These are phyloP conservation scores for Kodamaea jinghongensis DNA, from an alignment of 805 yeast species.

Conservation along the genomic window DNA sequence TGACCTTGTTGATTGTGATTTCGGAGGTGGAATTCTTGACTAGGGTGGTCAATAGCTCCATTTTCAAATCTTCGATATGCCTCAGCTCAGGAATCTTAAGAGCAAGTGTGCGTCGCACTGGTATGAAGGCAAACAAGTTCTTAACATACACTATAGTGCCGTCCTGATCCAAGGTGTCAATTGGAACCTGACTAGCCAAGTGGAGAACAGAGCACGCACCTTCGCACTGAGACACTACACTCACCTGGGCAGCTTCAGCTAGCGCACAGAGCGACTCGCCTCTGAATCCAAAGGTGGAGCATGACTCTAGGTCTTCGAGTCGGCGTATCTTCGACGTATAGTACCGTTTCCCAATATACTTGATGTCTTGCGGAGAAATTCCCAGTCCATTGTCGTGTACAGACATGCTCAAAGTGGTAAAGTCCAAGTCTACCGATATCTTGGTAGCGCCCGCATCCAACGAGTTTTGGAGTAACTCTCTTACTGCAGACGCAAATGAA, in stretches of 20 bases:
- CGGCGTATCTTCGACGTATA: slow-evolving; percentile 16
- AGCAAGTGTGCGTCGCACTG: too few relatives aligned
- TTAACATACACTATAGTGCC: too few relatives aligned
- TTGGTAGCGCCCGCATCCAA: slow-evolving; percentile 50
- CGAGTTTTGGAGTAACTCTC: slow-evolving; percentile 54
- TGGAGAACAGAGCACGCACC: neutral
- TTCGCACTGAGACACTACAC: slow-evolving; percentile 43
- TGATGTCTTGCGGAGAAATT: slow-evolving; percentile 48
- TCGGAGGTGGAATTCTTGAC: too few relatives aligned
- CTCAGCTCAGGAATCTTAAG: too few relatives aligned
- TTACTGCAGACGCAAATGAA: slow-evolving; percentile 40
- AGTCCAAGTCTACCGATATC: slow-evolving; percentile 34
- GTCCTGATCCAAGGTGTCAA: slow-evolving; percentile 23
- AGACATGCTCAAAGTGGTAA: slow-evolving; percentile 27
- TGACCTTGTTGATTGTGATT: too few relatives aligned
- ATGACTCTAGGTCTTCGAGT: slow-evolving; percentile 1
- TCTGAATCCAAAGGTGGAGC: slow-evolving; percentile 8
- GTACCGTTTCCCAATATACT: slow-evolving; percentile 43
- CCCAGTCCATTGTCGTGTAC: slow-evolving; percentile 77
- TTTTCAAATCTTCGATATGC: too few relatives aligned
- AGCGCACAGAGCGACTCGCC: slow-evolving; percentile 15
- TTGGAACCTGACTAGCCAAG: neutral
- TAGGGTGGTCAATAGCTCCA: too few relatives aligned
- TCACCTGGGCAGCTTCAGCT: slow-evolving; percentile 31
- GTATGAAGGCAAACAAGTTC: too few relatives aligned